These are phyloP conservation scores for Wickerhamomyces subpelliculosus DNA, from an alignment of 805 yeast genomes.

Conservation along the genomic window DNA sequence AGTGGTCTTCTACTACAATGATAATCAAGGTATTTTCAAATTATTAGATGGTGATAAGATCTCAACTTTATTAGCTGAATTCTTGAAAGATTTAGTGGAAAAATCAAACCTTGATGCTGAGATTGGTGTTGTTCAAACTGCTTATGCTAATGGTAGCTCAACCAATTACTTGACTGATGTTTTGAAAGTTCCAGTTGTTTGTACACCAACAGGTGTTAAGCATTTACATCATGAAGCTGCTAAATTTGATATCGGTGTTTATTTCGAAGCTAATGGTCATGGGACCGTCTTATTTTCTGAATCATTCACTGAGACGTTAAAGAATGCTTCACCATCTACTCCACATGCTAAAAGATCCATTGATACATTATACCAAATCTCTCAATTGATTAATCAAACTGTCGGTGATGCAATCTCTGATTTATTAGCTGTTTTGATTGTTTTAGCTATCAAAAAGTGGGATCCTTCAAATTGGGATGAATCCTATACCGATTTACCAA, in stretches of 20 bases:
- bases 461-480: slow-evolving; percentile 67
- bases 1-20: slow-evolving; percentile 69
- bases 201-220: slow-evolving; percentile 95
- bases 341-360: slow-evolving; percentile 44
- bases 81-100: slow-evolving; percentile 46
- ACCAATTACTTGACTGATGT: slow-evolving; percentile 59
- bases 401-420: slow-evolving; percentile 99
- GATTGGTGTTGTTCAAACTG: slow-evolving; percentile 92
- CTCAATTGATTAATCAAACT: slow-evolving; percentile 82
- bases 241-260: slow-evolving; percentile 82
- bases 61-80: slow-evolving; percentile 73
- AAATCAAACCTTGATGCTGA: slow-evolving; percentile 32
- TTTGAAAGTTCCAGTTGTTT: slow-evolving; percentile 69
- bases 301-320: slow-evolving; percentile 35
- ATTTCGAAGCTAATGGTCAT: slow-evolving; percentile 99
- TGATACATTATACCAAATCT: slow-evolving; percentile 49
- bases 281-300: slow-evolving; percentile 87
- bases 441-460: slow-evolving; percentile 49
- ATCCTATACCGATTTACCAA: slow-evolving; percentile 81
- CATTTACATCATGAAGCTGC: slow-evolving; percentile 90
- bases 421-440: slow-evolving; percentile 66
- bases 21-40: slow-evolving; percentile 32
- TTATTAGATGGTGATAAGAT: slow-evolving; percentile 91
- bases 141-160: slow-evolving; percentile 94
- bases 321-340: slow-evolving; percentile 27